A percentile compares a stretch with the other conserved stretches of the same genome.
phyloP scores from a whole-genome alignment of 352 stramenopile species.

The Phytophthora rubi region DNA sequence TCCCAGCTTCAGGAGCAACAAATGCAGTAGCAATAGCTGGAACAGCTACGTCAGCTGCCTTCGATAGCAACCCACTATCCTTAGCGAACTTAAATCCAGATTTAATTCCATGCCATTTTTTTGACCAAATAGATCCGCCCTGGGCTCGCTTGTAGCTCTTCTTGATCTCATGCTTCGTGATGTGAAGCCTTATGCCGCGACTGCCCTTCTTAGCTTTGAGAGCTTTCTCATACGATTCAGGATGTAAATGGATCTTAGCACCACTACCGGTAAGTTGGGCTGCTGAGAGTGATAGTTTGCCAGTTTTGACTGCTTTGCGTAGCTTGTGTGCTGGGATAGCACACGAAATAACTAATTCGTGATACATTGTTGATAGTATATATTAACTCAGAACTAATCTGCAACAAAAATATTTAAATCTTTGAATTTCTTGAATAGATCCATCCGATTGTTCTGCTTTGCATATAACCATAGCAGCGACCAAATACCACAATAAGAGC shows the following conservation, averaged over 20 bases:
- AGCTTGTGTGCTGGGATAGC: neutral
- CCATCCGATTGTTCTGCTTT: neutral
- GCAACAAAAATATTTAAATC: constrained; percentile 7
- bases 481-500: neutral
- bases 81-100: constrained; percentile 6
- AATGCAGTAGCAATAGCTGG: neutral
- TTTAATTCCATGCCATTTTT: constrained; percentile 1
- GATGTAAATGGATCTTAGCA: neutral
- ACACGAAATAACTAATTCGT: neutral
- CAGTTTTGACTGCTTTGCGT: neutral
- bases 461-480: neutral
- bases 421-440: neutral
- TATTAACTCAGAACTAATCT: neutral
- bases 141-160: neutral
- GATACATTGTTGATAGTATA: constrained; percentile 2
- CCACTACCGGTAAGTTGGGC: neutral
- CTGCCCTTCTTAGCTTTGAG: neutral
- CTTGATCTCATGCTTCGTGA: too few species aligned
- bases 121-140: neutral
- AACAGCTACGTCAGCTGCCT: constrained; percentile 8
- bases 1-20: constrained; percentile 2
- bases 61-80: neutral
- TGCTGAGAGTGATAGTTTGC: neutral
- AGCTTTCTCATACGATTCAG: neutral
- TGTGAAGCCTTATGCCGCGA: neutral